These are phyloP conservation scores for Dendrocalamus latiflorus DNA, from an alignment of 202 grass and related monocot species.

Conservation along the genomic window DNA sequence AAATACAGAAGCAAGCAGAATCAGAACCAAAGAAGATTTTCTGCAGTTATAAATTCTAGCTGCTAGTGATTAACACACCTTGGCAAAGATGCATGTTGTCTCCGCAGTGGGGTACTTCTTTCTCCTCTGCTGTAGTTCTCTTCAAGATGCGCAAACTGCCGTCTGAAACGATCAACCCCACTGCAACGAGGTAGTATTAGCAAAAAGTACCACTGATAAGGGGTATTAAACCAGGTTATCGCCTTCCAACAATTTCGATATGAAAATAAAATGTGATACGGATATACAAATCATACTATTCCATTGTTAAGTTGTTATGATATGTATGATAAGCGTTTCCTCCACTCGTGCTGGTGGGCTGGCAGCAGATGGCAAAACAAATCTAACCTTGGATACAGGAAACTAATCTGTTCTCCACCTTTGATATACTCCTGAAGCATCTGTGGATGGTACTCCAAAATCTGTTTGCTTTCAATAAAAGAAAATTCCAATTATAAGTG, in stretches of 20 bases:
- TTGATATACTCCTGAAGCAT: slow-evolving; percentile 79
- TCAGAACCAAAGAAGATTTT: not conserved
- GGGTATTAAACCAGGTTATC: slow-evolving; percentile 5
- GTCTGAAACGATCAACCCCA: slow-evolving; percentile 73
- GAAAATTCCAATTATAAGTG: slow-evolving; percentile 6
- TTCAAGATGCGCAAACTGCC: slow-evolving; percentile 84
- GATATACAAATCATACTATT: not conserved
- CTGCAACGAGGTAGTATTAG: slow-evolving; percentile 37
- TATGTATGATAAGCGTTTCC: not conserved
- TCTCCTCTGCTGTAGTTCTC: slow-evolving; percentile 75
- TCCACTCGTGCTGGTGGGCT: not conserved
- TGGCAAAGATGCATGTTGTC: slow-evolving; percentile 76
- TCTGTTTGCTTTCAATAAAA: slow-evolving; percentile 80
- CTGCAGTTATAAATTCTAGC: not conserved
- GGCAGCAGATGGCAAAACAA: slow-evolving; percentile 4
- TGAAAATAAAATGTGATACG: not conserved
- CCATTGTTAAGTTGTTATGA: not conserved
- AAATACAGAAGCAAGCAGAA: not conserved
- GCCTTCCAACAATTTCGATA: not conserved
- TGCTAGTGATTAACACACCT: slow-evolving; percentile 38
- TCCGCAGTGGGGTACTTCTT: slow-evolving; percentile 56
- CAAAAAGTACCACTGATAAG: not conserved
- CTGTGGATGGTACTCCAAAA: slow-evolving; percentile 93
- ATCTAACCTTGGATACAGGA: slow-evolving; percentile 86
- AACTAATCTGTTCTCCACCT: slow-evolving; percentile 76